Evolutionary conservation across 2,329 filamentous ascomycete genomes (phyloP).

Genomic region (Incumbomyces delicatus): DNA sequence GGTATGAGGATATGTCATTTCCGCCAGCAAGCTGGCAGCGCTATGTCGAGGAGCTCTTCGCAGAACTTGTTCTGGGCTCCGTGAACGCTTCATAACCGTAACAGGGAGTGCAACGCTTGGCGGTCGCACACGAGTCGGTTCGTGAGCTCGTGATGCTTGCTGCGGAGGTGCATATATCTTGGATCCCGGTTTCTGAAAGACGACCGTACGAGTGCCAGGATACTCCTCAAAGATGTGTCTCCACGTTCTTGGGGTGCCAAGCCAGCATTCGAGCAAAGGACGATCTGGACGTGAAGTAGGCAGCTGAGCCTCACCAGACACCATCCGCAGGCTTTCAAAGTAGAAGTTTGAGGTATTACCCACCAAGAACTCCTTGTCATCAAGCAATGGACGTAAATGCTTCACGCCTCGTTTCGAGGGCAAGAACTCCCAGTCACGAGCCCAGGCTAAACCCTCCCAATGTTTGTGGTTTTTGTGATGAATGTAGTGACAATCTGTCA

Average conservation of each 20-base stretch:
- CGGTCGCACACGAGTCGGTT: neutral
- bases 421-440: constrained; percentile 25
- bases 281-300: neutral
- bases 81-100: neutral
- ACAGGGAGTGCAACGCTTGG: neutral
- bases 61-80: neutral
- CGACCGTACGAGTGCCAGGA: constrained; percentile 20
- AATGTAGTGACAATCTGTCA: constrained; percentile 25
- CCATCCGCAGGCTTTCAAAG: constrained; percentile 14
- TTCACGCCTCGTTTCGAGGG: constrained; percentile 20
- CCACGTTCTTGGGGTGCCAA: constrained; percentile 17
- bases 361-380: constrained; percentile 16
- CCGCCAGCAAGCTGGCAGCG: constrained; percentile 1
- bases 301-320: constrained; percentile 7
- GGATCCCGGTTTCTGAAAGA: constrained; percentile 14
- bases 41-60: neutral
- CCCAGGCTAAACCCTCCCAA: constrained; percentile 17
- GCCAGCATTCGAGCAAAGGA: constrained; percentile 18
- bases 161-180: neutral
- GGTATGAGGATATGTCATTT: neutral
- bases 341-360: constrained; percentile 17
- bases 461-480: constrained; percentile 16
- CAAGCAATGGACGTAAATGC: constrained; percentile 25
- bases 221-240: constrained; percentile 21
- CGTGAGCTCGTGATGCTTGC: neutral